Evolutionary conservation across 2,329 filamentous ascomycete genomes (phyloP).

Genomic region (Penicillium sp.): DNA sequence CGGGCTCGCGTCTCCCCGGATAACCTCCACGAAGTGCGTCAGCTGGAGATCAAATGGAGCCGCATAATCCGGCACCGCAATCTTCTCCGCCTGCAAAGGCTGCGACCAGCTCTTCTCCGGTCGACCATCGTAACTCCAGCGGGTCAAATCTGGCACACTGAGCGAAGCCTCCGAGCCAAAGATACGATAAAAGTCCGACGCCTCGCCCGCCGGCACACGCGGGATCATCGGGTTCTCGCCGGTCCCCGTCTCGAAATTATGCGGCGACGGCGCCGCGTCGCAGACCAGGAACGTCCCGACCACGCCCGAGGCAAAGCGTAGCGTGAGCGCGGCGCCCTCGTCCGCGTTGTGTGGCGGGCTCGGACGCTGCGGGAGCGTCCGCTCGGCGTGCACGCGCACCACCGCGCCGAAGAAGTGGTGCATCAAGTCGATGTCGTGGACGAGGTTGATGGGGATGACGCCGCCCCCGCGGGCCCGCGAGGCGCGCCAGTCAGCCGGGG

Average conservation of each 20-base stretch:
- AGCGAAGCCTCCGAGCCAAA: conserved; percentile 53
- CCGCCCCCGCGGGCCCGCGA: conserved; percentile 47
- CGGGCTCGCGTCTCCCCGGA: conserved; percentile 44
- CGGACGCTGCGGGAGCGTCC: conserved; percentile 44
- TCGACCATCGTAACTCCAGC: conserved; percentile 47
- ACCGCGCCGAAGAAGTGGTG: conserved; percentile 58
- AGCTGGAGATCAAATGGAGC: conserved; percentile 55
- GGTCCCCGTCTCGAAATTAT: conserved; percentile 57
- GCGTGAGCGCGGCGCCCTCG: conserved; percentile 55
- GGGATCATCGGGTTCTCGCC: conserved; percentile 57
- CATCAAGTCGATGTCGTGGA: conserved; percentile 61
- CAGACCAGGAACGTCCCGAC: conserved; percentile 58
- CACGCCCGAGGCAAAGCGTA: conserved; percentile 54
- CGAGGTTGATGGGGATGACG: conserved; percentile 56
- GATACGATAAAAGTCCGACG: conserved; percentile 53
- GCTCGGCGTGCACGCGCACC: conserved; percentile 51
- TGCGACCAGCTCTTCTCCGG: conserved; percentile 46
- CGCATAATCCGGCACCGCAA: conserved; percentile 28
- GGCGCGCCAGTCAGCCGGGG: conserved; percentile 50
- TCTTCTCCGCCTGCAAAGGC: conserved; percentile 33
- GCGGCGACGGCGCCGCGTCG: conserved; percentile 52
- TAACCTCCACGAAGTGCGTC: conserved; percentile 51
- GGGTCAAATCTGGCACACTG: conserved; percentile 54
- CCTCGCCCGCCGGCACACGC: conserved; percentile 26
- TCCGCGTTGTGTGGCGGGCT: conserved; percentile 47